phyloP scores from a whole-genome alignment of 345 rosid species.

The Gossypium mustelinum region DNA sequence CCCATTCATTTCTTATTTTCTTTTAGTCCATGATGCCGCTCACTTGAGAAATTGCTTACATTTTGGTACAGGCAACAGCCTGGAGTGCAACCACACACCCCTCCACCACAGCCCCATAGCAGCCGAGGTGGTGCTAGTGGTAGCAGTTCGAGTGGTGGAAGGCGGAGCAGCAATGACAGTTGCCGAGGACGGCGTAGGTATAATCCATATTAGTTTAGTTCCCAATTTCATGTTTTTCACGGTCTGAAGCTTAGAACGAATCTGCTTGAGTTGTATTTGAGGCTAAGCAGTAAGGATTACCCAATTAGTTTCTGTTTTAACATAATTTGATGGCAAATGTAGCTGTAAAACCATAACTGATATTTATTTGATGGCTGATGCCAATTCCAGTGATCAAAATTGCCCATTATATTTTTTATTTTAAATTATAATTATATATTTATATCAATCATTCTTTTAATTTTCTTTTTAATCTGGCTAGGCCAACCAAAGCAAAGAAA shows the following conservation, averaged over 20 bases:
- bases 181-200: constrained; percentile 66
- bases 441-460: too few species aligned
- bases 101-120: constrained; percentile 43
- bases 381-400: background rate
- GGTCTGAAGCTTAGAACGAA: too few species aligned
- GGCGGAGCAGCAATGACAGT: constrained; percentile 46
- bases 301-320: background rate
- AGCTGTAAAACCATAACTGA: background rate
- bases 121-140: constrained; percentile 46
- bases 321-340: background rate
- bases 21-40: background rate
- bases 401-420: background rate
- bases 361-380: background rate
- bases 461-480: too few species aligned
- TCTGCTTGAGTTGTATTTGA: background rate
- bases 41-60: background rate
- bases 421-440: background rate
- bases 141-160: constrained; percentile 54
- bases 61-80: constrained; percentile 69
- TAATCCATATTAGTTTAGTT: constrained; percentile 54
- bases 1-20: background rate
- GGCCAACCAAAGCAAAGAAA: too few species aligned
- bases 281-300: background rate
- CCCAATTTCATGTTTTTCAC: background rate
- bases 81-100: constrained; percentile 54